A percentile compares a stretch with the other conserved stretches of the same genome.
These are phyloP conservation scores for Xylariaceae sp. DNA, from an alignment of 2,329 filamentous ascomycete species.

Conservation along the genomic window DNA sequence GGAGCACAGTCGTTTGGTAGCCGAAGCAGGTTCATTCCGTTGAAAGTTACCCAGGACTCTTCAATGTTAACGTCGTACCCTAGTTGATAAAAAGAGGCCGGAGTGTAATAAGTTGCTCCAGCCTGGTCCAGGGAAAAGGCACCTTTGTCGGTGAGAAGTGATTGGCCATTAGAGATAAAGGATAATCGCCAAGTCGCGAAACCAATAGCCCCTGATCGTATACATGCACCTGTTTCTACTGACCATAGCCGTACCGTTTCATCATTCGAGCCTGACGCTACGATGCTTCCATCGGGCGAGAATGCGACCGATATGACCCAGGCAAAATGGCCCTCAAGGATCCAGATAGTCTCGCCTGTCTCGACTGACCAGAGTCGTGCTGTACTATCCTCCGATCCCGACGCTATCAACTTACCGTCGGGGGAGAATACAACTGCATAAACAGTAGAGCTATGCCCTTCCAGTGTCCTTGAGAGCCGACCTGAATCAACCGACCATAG, in stretches of 20 bases:
- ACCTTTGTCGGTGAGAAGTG: not conserved
- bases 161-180: slow-evolving; percentile 9
- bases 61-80: too few relatives aligned
- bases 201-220: slow-evolving; percentile 15
- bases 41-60: not conserved
- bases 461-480: too few relatives aligned
- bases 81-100: too few relatives aligned
- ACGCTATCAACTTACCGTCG: slow-evolving; percentile 8
- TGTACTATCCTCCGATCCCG: not conserved
- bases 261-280: slow-evolving; percentile 7
- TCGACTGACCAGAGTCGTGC: slow-evolving; percentile 3
- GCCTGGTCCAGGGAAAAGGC: too few relatives aligned
- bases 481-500: not conserved
- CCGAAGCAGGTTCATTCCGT: not conserved
- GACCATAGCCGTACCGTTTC: not conserved
- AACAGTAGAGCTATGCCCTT: too few relatives aligned
- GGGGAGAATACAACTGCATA: too few relatives aligned
- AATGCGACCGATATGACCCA: not conserved
- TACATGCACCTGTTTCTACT: not conserved
- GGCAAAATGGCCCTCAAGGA: not conserved
- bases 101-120: too few relatives aligned
- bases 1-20: too few relatives aligned
- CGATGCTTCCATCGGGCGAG: slow-evolving; percentile 13
- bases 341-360: not conserved
- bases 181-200: not conserved